Evolutionary conservation across 805 yeast genomes (phyloP), one percentile per base, ranked within the genome.

Genomic region (Wickerhamomyces xylosicus): DNA sequence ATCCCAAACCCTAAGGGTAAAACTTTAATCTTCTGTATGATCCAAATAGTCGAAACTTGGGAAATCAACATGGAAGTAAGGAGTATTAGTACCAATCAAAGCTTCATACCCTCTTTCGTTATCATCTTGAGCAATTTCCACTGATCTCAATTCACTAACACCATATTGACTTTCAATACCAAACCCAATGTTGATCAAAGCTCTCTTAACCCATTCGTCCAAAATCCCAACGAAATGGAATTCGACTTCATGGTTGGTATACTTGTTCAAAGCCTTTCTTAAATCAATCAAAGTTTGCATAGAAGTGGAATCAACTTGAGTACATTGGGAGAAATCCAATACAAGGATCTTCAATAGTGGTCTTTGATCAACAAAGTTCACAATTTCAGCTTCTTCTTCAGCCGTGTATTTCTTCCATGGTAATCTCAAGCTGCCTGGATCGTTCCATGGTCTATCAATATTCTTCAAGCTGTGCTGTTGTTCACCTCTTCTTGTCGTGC

Each of bases 151-250:
- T 25, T 38, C 41, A 34, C 42, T 41, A 13, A 38, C 67, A 22
- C 65, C 71, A 19, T 61, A 66, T 37, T 68, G 65, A 13, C 71
- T 63, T 31, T 90, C 90, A 16, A 72, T 64, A 36, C 95, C 95
- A 62, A 86, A 86, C 1, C 94, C 95, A 41, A 79, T 78, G 48
- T 76, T 72, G 34, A 81, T 56, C 47, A 89, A 70, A 5, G 81
- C 82, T 53, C 90, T 72, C 52, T 85, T 77, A 39, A 84, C 74
- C 97, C 97, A 89, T 9, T 90, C 89, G 40, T 83, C 78, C 34
- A 83, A 62, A 25, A 89, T 75, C 19, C 95, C 95, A 10, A 84
- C 74, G 58, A 89, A 87, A 61, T 89, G 97, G 63, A 80, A 79
- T 60, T 89, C 96, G 42, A 86, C 89, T 48, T 82, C 86, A 41